Conservation (phyloP, 2,329 filamentous ascomycete genomes). For the Penicillium fuscoglaucum region DNA sequence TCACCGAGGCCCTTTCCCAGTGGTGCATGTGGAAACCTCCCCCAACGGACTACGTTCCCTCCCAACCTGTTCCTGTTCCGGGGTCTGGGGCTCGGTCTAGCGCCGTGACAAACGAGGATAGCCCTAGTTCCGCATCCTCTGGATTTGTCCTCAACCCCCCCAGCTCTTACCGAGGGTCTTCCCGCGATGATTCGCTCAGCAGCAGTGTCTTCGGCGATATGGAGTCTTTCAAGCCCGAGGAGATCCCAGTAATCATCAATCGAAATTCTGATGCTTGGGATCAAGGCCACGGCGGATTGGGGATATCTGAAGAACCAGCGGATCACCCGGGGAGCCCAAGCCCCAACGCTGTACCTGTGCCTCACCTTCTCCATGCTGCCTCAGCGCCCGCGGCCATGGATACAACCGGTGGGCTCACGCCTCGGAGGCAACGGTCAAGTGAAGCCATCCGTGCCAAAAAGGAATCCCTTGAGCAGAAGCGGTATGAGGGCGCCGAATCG, state of each 20-base stretch:
- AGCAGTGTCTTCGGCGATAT: constrained; percentile 81
- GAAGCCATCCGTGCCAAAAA: constrained; percentile 75
- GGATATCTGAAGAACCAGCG: constrained; percentile 65
- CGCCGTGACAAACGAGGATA: constrained; percentile 68
- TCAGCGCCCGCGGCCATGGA: constrained; percentile 67
- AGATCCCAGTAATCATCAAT: constrained; percentile 72
- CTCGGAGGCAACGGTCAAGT: constrained; percentile 65
- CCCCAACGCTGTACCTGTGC: constrained; percentile 43
- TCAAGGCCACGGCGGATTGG: constrained; percentile 65
- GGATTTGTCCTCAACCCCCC: constrained; percentile 68
- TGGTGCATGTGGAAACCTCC: constrained; percentile 94
- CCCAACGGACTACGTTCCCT: constrained; percentile 54
- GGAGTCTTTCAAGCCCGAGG: constrained; percentile 75
- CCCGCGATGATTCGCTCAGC: constrained; percentile 83
- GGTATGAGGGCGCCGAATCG: constrained; percentile 75
- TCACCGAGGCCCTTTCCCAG: constrained; percentile 82
- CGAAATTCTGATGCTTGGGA: constrained; percentile 78
- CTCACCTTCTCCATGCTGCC: constrained; percentile 59
- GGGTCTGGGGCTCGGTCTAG: constrained; percentile 65
- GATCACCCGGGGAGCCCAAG: constrained; percentile 24
- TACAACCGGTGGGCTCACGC: constrained; percentile 48
- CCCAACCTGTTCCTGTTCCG: constrained; percentile 60
- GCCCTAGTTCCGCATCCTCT: constrained; percentile 77
- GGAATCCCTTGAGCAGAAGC: constrained; percentile 71
- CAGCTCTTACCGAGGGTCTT: constrained; percentile 75